Evolutionary conservation across 345 rosid genomes (phyloP), one percentile per base, ranked within the genome.

Genomic region (Salix arbutifolia): DNA sequence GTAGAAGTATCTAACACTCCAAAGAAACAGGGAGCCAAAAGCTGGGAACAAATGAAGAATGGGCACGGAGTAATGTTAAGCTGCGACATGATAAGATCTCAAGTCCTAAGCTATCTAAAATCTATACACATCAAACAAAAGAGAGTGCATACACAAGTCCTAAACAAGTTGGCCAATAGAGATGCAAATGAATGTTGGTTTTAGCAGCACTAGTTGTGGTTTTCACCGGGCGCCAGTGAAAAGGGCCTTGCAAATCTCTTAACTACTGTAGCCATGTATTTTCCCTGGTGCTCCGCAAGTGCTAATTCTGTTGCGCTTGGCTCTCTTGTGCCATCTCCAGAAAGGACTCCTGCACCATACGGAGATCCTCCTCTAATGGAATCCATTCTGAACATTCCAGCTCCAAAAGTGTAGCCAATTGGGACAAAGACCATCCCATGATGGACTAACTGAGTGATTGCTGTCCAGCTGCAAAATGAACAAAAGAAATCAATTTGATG

Each of bases 391-490:
- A 92, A 91, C 95, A 92, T 92, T 37, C 93, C 91, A 2, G 92
- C 93, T 68, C 95, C 93, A 46, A 91, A 89, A 46, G 97, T 90
- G 86, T 92, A 90, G 8, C 97, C 97, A 74, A 90, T 86, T 3
- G 97, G 97, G 64, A 92, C 93, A 37, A 88, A 89, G n/a, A 92
- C 79, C 97, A 92, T 92, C 69, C 95, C 97, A 42, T 92, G 97
- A 83, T 90, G 93, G 46, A 84, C 92, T 12, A 92, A 87, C 71
- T 91, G 97, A 52, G 97, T 89, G 68, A 92, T 87, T 46, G 93
- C 91, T 40, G 92, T 91, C 91, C 93, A 91, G 38, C 95, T 92
- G 79, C 23, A 76, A 1, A 48, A 11, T 4, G 23, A 31, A 12
- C 60, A 18, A 18, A 61, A 38, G 17, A 48, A 65, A 68, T 18